A percentile compares a stretch with the other conserved stretches of the same genome.
These are phyloP conservation scores for Aureobasidium leucospermi DNA, from an alignment of 2,329 filamentous ascomycete species.

Conservation along the genomic window DNA sequence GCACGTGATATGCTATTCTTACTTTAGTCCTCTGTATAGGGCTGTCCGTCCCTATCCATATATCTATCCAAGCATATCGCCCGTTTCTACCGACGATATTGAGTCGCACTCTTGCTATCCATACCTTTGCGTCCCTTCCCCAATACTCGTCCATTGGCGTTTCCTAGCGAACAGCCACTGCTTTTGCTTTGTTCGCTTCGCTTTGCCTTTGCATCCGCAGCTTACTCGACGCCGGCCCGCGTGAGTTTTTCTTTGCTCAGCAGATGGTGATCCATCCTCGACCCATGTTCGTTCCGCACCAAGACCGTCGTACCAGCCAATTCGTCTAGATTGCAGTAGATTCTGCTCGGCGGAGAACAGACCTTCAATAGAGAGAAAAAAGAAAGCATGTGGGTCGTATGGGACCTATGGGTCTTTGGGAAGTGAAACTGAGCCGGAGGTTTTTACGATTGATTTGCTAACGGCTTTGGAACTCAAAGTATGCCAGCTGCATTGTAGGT, in stretches of 20 bases:
- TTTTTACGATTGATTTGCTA: slow-evolving; percentile 5
- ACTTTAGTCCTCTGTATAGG: slow-evolving; percentile 8
- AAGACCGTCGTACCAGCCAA: slow-evolving; percentile 10
- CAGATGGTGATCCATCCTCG: slow-evolving; percentile 9
- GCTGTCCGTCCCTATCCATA: slow-evolving; percentile 6
- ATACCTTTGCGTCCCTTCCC: neutral
- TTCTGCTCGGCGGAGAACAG: slow-evolving; percentile 8
- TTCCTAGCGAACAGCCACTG: slow-evolving; percentile 11
- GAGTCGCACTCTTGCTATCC: neutral
- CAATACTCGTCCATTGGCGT: slow-evolving; percentile 10
- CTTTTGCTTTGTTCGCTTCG: slow-evolving; percentile 13
- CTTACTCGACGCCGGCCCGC: slow-evolving; percentile 12
- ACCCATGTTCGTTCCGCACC: slow-evolving; percentile 5
- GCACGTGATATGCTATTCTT: slow-evolving; percentile 14
- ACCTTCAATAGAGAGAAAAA: slow-evolving; percentile 8
- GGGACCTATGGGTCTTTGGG: neutral
- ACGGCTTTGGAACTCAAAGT: slow-evolving; percentile 8
- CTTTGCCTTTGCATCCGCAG: slow-evolving; percentile 2
- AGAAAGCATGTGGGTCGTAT: slow-evolving; percentile 14
- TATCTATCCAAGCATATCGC: slow-evolving; percentile 12
- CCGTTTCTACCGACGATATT: slow-evolving; percentile 10
- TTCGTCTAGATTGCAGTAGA: slow-evolving; percentile 13
- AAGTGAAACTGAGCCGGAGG: slow-evolving; percentile 9
- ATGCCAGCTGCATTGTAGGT: slow-evolving; percentile 9
- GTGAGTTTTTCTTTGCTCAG: slow-evolving; percentile 9